A percentile compares a stretch with the other conserved stretches of the same genome.
These are phyloP conservation scores for Aristolochia californica DNA, from an alignment of 164 flowering plant genomes.

Conservation along the genomic window DNA sequence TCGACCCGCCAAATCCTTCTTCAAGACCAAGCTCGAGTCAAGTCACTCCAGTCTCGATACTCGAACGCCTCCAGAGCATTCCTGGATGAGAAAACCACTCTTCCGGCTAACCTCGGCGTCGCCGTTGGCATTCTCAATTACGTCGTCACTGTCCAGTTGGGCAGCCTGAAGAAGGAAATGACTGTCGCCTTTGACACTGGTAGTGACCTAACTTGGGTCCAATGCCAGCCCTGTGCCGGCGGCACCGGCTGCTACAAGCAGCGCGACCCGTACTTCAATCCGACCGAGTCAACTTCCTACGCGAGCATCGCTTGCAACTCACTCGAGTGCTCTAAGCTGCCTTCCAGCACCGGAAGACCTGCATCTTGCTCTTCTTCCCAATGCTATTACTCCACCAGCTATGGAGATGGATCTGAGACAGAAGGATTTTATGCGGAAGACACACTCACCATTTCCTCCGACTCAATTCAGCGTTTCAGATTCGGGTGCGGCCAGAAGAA, in stretches of 20 bases:
- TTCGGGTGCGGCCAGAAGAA: slow-evolving; percentile 47
- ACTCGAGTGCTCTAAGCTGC: slow-evolving; percentile 17
- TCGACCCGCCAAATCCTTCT: slow-evolving; percentile 23
- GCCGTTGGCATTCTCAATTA: slow-evolving; percentile 42
- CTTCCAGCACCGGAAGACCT: slow-evolving; percentile 11
- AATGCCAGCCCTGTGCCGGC: slow-evolving; percentile 40
- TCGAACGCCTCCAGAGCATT: neutral
- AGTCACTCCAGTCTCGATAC: slow-evolving; percentile 26
- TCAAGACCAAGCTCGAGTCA: slow-evolving; percentile 43
- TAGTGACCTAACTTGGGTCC: slow-evolving; percentile 62
- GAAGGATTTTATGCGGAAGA: slow-evolving; percentile 31
- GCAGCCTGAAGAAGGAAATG: slow-evolving; percentile 40
- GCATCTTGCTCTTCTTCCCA: slow-evolving; percentile 20
- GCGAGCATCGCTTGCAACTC: slow-evolving; percentile 20
- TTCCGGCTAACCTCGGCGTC: slow-evolving; percentile 40
- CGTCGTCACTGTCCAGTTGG: slow-evolving; percentile 50
- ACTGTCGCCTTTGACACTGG: slow-evolving; percentile 56
- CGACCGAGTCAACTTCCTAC: slow-evolving; percentile 22
- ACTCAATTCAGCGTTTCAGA: slow-evolving; percentile 18
- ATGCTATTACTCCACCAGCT: slow-evolving; percentile 28
- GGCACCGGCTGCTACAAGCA: slow-evolving; percentile 20
- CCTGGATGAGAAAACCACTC: neutral
- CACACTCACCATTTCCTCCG: slow-evolving; percentile 17
- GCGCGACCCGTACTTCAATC: slow-evolving; percentile 23
- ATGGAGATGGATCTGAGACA: slow-evolving; percentile 30